These are phyloP conservation scores for Tetrahymena borealis DNA, from an alignment of 73 alveolate species.

Conservation along the genomic window DNA sequence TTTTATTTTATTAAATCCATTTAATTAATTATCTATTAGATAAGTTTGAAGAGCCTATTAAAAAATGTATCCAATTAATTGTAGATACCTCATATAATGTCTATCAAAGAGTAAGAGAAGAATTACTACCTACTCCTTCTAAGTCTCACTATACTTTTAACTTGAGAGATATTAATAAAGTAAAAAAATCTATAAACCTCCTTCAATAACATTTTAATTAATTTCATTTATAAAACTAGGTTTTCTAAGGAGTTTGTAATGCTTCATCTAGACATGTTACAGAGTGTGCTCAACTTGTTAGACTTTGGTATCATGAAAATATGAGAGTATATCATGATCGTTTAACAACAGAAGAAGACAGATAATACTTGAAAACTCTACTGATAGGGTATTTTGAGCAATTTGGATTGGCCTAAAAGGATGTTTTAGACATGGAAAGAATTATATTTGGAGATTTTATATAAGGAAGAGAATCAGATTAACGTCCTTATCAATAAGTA, in stretches of 20 bases:
- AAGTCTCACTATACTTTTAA: conserved; percentile 92
- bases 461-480: conserved; percentile 27
- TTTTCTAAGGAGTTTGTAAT: background rate
- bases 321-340: conserved; percentile 97
- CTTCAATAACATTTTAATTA: background rate
- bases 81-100: conserved; percentile 52
- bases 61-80: conserved; percentile 27
- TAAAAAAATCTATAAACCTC: background rate
- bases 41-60: conserved; percentile 53
- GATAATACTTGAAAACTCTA: conserved; percentile 66
- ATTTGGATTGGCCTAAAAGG: background rate
- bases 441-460: conserved; percentile 10
- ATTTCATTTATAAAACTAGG: background rate
- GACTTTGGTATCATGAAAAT: conserved; percentile 98
- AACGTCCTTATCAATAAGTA: conserved; percentile 28
- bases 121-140: conserved; percentile 81
- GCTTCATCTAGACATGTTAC: background rate
- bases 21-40: conserved; percentile 24
- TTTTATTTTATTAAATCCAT: conserved; percentile 21
- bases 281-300: conserved; percentile 61
- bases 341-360: conserved; percentile 83
- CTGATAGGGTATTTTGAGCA: conserved; percentile 58
- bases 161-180: conserved; percentile 69
- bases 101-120: conserved; percentile 54
- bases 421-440: background rate